These are phyloP conservation scores for Orbilia javanica DNA, from an alignment of 2,329 filamentous ascomycete species.

Conservation along the genomic window DNA sequence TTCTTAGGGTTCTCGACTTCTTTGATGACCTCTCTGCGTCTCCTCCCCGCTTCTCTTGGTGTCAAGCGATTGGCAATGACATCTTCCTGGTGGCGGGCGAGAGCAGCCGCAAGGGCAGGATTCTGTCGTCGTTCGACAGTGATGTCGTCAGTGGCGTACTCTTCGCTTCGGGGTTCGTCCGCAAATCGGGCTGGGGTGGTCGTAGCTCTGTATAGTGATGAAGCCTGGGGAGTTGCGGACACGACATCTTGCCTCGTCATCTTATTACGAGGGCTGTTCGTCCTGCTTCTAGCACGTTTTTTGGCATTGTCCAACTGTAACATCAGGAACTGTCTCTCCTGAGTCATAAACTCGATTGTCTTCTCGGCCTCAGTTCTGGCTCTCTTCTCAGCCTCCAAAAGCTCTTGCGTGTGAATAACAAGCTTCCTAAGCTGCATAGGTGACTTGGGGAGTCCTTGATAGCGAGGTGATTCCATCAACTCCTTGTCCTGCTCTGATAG, in stretches of 20 bases:
- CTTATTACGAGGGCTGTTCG: slow-evolving; percentile 4
- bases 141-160: not conserved
- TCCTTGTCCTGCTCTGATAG: slow-evolving; percentile 33
- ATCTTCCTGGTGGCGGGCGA: slow-evolving; percentile 14
- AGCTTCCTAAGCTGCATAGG: slow-evolving; percentile 31
- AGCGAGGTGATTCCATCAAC: slow-evolving; percentile 24
- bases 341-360: slow-evolving; percentile 1
- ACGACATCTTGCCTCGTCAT: not conserved
- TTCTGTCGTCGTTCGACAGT: slow-evolving; percentile 7
- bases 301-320: slow-evolving; percentile 19
- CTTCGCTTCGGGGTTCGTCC: not conserved
- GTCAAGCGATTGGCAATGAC: slow-evolving; percentile 14
- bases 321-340: slow-evolving; percentile 20
- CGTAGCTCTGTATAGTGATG: not conserved
- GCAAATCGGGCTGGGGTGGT: not conserved
- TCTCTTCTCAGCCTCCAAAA: slow-evolving; percentile 24
- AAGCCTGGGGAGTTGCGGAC: not conserved
- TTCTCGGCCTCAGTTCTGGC: slow-evolving; percentile 18
- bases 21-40: not conserved
- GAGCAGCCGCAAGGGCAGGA: slow-evolving; percentile 4
- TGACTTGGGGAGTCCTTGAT: slow-evolving; percentile 27
- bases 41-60: not conserved
- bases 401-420: slow-evolving; percentile 10
- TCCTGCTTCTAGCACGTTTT: slow-evolving; percentile 10
- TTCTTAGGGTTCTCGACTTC: not conserved